Base-by-base conservation (phyloP, 192 early-diverging fungal species). In the Allomyces macrogynus region DNA sequence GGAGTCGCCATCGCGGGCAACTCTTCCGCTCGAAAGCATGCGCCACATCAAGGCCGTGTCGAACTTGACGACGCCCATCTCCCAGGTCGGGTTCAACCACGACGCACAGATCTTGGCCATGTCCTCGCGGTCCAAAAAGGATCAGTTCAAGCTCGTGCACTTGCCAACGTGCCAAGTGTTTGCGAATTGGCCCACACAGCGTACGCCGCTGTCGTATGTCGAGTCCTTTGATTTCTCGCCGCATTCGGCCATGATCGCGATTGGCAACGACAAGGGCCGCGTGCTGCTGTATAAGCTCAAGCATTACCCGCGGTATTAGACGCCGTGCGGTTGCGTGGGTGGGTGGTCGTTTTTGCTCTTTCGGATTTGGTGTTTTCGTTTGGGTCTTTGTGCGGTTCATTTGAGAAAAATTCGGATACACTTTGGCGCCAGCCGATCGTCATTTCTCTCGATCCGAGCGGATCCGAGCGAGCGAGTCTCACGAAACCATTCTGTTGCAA, bases 101-200 rank as follows among this genome's bases (percentile, higher is more conserved):
- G 87, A 84, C 70, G 84, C 90, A 0, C 87, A 93, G 63, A 77
- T 96, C 25, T 69, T 98, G 66, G 84, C 78, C 11, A 84, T 98
- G 18, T 79, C 87, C 8, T 88, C 85, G 65, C 65, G 80, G 62
- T 71, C 70, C 42, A 88, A 87, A 64, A 81, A 86, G 68, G 87
- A 92, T 69, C 81, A 88, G 63, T 74, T 98, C 65, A 78, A 84
- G 65, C 66, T 98, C 60, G 77, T 92, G 8, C 91, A 98, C 76
- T 67, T 90, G 62, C 88, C 89, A 8, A 84, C 89, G 0, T 72
- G 79, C 27, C 80, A 81, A 18, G 89, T 95, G 49, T 93, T 90
- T 75, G 67, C 78, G 64, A 98, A 98, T 79, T 98, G 95, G 95
- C 95, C 95, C n/a, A 89, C 89, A 0, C 64, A 66, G 5, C 71